These are phyloP conservation scores for Microdochium bolleyi DNA, from an alignment of 2,329 filamentous ascomycete genomes.

Conservation along the genomic window DNA sequence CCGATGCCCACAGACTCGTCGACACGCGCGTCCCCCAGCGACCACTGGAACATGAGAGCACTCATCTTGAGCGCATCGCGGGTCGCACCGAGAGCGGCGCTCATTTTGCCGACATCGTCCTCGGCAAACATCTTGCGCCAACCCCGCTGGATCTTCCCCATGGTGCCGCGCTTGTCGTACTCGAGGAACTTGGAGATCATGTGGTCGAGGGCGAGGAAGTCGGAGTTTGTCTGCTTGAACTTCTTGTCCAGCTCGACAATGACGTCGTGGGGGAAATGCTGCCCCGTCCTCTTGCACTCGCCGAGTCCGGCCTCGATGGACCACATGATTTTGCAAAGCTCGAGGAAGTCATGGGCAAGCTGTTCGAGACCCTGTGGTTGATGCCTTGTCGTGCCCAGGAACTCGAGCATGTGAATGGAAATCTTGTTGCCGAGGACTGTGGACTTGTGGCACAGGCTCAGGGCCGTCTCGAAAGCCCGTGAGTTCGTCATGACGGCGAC, in stretches of 20 bases:
- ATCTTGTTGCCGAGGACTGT: constrained; percentile 56
- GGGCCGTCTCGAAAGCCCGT: constrained; percentile 10
- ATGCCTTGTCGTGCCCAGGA: constrained; percentile 47
- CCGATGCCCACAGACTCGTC: constrained; percentile 57
- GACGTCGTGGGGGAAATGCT: constrained; percentile 51
- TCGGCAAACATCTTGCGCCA: constrained; percentile 58
- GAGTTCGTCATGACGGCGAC: neutral
- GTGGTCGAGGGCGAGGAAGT: constrained; percentile 57
- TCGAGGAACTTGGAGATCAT: constrained; percentile 54
- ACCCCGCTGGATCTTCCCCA: constrained; percentile 51
- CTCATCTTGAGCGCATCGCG: constrained; percentile 57
- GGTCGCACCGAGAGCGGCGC: constrained; percentile 45
- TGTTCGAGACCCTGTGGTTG: constrained; percentile 47
- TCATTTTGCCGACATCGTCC: constrained; percentile 53
- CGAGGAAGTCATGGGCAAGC: constrained; percentile 59
- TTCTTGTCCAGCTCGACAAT: constrained; percentile 56
- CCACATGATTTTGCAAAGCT: constrained; percentile 58
- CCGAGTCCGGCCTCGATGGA: constrained; percentile 59
- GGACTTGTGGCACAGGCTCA: constrained; percentile 31
- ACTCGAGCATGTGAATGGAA: constrained; percentile 57
- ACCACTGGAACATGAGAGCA: constrained; percentile 58
- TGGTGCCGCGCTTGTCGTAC: constrained; percentile 52
- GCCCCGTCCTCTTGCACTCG: constrained; percentile 40
- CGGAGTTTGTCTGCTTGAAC: constrained; percentile 50
- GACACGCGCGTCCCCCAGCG: constrained; percentile 47